Evolutionary conservation across 2,329 filamentous ascomycete species (phyloP), one percentile per base, ranked within the genome.

Genomic region (Penicillium sumatraense): DNA sequence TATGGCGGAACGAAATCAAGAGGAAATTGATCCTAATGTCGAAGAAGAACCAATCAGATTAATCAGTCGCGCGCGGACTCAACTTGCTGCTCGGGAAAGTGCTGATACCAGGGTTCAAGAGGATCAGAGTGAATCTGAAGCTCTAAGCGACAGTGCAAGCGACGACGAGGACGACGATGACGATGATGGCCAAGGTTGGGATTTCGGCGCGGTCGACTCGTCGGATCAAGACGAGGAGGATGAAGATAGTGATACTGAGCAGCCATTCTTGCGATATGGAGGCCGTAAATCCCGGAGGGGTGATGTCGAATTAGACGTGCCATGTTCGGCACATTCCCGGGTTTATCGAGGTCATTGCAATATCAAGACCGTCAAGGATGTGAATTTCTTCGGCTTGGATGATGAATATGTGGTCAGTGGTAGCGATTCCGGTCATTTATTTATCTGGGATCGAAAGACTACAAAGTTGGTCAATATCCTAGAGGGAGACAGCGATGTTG

Each of bases 341-440:
- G 70, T 79, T 18, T 89, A 87, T 66, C 76, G 77, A 3, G 86
- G 86, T 2, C 86, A 89, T 68, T 88, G 86, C 73, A 88, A 88
- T 60, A 80, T 86, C 49, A 81, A 84, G 60, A 88, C 85, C 1
- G 85, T 89, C 62, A 89, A 89, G 63, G 86, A 89, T 64, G 84
- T 88, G 56, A 88, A 88, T 57, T 89, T 83, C 72, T 88, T 86
- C 58, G 86, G 86, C 0, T 72, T 87, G 33, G 75, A 87, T 55
- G 87, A 89, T 62, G 86, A 89, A 65, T 89, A 88, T 59, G 84
- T 89, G 10, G 85, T 89, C 10, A 86, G 83, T 53, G 86, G 86
- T 5, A 86, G 83, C 56, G 87, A 89, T 63, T 85, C 82, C 48
- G 86, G 86, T 1, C 82, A 89, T 66, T 67, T 89, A 21, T 89